phyloP scores from a whole-genome alignment of 495 filamentous ascomycete genomes.

The Aspergillus haitiensis region DNA sequence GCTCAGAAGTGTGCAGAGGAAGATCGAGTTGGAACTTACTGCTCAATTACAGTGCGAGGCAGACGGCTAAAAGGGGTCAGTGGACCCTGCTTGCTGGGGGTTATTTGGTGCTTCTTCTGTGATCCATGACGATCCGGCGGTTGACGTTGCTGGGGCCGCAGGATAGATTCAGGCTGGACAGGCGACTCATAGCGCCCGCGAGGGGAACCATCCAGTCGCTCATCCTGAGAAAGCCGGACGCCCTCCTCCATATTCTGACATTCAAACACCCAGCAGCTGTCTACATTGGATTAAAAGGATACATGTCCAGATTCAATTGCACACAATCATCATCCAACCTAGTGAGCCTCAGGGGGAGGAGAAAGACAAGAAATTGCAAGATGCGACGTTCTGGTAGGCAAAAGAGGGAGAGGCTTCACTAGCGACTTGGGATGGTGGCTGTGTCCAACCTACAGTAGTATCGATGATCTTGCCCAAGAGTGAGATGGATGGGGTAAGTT shows the following conservation, averaged over 20 bases:
- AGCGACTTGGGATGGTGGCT: conserved; percentile 24
- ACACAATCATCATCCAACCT: conserved; percentile 17
- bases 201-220: conserved; percentile 19
- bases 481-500: conserved; percentile 3
- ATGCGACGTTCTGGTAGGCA: background rate
- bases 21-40: conserved; percentile 23
- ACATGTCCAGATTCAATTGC: conserved; percentile 23
- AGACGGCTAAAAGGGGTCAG: conserved; percentile 29
- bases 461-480: conserved; percentile 20
- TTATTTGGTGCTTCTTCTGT: background rate
- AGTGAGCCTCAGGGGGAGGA: conserved; percentile 9
- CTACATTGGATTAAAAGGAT: conserved; percentile 24
- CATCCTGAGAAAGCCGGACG: conserved; percentile 21
- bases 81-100: conserved; percentile 13
- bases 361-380: background rate
- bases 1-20: background rate
- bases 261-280: conserved; percentile 15
- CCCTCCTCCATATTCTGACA: conserved; percentile 32
- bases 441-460: conserved; percentile 21
- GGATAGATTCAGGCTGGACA: conserved; percentile 9
- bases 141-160: conserved; percentile 15
- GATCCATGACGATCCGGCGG: conserved; percentile 3
- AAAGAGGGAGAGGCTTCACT: conserved; percentile 4
- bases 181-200: conserved; percentile 17
- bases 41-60: conserved; percentile 32